Percentiles rank a stretch among this genome's conserved stretches.
Conservation (phyloP, 371 early-diverging fungal species). For the Rhizopus stolonifer region DNA sequence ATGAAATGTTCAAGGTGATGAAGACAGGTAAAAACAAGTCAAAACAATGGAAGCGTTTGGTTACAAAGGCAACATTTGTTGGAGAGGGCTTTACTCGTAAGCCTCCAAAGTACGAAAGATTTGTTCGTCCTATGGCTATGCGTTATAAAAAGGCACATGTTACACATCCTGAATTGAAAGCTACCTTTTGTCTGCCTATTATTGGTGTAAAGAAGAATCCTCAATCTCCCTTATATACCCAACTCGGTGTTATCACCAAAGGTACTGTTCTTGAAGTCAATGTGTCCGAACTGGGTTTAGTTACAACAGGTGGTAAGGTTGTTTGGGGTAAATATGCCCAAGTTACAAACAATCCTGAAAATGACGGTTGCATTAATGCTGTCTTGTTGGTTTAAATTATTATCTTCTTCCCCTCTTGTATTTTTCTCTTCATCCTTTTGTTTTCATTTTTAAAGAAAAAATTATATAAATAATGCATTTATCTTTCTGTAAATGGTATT, state of each 20-base stretch:
- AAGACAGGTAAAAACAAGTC: slow-evolving; percentile 95
- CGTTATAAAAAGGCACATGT: slow-evolving; percentile 99
- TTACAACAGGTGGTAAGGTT: slow-evolving; percentile 98
- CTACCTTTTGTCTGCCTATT: slow-evolving; percentile 98
- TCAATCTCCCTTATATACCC: slow-evolving; percentile 95
- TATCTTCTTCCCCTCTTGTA: not conserved
- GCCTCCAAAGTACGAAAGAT: slow-evolving; percentile 99
- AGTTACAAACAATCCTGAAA: slow-evolving; percentile 94
- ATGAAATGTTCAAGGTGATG: slow-evolving; percentile 98
- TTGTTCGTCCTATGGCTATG: slow-evolving; percentile 99
- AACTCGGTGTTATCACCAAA: slow-evolving; percentile 98
- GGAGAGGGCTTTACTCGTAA: slow-evolving; percentile 99
- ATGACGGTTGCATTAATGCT: slow-evolving; percentile 97
- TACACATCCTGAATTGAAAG: slow-evolving; percentile 98
- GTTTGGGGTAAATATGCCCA: slow-evolving; percentile 99
- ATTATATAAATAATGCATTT: slow-evolving; percentile 2
- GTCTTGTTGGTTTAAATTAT: slow-evolving; percentile 82
- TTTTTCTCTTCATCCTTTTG: slow-evolving; percentile 1
- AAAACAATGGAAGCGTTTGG: slow-evolving; percentile 99
- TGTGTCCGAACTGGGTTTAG: slow-evolving; percentile 96
- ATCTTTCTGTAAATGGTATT: not conserved
- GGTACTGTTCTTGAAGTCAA: slow-evolving; percentile 98
- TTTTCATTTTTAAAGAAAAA: not conserved
- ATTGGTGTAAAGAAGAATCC: slow-evolving; percentile 99
- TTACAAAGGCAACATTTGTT: slow-evolving; percentile 99